These are phyloP conservation scores for Quercus engelmannii DNA, from an alignment of 306 rosid genomes.

Conservation along the genomic window DNA sequence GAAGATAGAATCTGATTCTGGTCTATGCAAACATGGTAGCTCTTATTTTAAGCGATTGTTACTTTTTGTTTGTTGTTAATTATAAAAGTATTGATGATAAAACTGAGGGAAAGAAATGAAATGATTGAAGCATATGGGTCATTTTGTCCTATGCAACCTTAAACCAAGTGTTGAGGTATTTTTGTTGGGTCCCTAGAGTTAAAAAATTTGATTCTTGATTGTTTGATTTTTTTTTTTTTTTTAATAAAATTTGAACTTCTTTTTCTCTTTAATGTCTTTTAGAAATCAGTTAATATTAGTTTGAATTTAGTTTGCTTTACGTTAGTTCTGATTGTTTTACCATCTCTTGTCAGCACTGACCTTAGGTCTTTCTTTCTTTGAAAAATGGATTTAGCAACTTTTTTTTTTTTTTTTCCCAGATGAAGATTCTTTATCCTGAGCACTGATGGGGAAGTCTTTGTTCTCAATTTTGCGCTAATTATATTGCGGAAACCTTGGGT, in stretches of 20 bases:
- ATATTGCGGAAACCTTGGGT: neutral
- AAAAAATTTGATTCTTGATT: too few relatives aligned
- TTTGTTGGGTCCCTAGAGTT: neutral
- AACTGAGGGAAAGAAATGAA: neutral
- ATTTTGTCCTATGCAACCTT: neutral
- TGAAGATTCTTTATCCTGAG: neutral
- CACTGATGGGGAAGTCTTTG: conserved; percentile 6
- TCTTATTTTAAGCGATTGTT: neutral
- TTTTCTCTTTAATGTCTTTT: neutral
- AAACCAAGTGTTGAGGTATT: neutral
- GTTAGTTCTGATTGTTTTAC: neutral
- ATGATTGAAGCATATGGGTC: neutral
- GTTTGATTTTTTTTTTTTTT: neutral
- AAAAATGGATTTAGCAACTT: neutral
- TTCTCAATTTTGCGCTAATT: conserved; percentile 3
- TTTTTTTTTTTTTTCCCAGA: neutral
- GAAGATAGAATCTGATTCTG: conserved; percentile 11
- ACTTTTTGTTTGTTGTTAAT: neutral
- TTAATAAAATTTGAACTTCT: neutral
- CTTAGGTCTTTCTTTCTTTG: neutral
- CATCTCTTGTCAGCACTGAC: neutral
- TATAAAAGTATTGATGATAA: neutral
- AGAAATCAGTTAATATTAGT: neutral
- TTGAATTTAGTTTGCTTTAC: neutral
- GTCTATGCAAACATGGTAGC: neutral